phyloP scores from a whole-genome alignment of 2,329 filamentous ascomycete genomes.

The Hypoxylon sp. region DNA sequence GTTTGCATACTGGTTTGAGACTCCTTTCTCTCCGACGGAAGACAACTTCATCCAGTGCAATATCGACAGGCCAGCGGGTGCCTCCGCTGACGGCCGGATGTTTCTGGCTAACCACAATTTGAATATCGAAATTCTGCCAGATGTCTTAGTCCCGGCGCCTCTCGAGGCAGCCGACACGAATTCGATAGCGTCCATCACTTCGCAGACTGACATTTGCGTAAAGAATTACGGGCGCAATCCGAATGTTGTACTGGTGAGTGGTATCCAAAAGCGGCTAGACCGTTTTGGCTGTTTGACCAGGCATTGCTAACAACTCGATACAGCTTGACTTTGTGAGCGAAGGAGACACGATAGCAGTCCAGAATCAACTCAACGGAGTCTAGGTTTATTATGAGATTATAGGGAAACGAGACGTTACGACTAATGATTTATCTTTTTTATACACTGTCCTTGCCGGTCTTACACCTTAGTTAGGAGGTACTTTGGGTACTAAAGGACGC shows the following conservation, averaged over 20 bases:
- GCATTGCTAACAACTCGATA: slow-evolving; percentile 37
- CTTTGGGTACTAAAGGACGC: neutral
- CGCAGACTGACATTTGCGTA: slow-evolving; percentile 57
- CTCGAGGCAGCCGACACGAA: slow-evolving; percentile 60
- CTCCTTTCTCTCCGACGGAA: slow-evolving; percentile 74
- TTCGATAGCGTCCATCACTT: slow-evolving; percentile 62
- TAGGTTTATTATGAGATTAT: slow-evolving; percentile 25
- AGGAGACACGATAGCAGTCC: slow-evolving; percentile 59
- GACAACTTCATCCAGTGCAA: slow-evolving; percentile 74
- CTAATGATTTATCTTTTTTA: slow-evolving; percentile 12
- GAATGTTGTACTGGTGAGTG: slow-evolving; percentile 59
- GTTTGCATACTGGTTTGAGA: slow-evolving; percentile 80
- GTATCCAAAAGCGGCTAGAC: neutral
- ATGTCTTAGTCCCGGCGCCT: slow-evolving; percentile 56
- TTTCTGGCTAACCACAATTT: slow-evolving; percentile 62
- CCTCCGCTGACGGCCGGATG: slow-evolving; percentile 59
- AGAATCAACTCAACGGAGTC: slow-evolving; percentile 58
- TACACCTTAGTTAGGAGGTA: no score
- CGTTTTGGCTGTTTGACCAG: neutral
- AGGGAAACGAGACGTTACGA: slow-evolving; percentile 6
- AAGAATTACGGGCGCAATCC: slow-evolving; percentile 52
- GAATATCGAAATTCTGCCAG: slow-evolving; percentile 53
- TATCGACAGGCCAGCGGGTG: slow-evolving; percentile 71
- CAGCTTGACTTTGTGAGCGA: slow-evolving; percentile 62
- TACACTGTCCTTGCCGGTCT: neutral